A percentile compares a stretch with the other conserved stretches of the same genome.
Evolutionary conservation across 1,284 basidiomycete species (phyloP).

Genomic region (Trametes versicolor): DNA sequence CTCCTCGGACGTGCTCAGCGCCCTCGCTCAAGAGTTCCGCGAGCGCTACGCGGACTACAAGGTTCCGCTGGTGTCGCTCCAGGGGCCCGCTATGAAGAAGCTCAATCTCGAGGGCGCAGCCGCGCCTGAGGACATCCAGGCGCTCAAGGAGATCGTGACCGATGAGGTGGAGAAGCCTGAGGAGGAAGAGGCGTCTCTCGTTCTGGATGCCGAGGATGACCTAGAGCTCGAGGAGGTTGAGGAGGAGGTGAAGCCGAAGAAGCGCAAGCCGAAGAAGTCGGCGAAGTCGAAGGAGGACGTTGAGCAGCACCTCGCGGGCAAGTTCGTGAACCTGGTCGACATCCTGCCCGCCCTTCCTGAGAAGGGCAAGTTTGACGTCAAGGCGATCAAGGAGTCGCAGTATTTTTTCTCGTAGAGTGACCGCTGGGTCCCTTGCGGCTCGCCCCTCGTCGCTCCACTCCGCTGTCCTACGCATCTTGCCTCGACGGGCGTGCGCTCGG

Average conservation of each 20-base stretch:
- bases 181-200: constrained; percentile 27
- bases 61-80: constrained; percentile 71
- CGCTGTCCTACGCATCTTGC: background rate
- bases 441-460: background rate
- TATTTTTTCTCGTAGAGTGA: constrained; percentile 90
- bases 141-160: constrained; percentile 23
- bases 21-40: constrained; percentile 75
- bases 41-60: constrained; percentile 82
- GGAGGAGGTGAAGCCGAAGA: constrained; percentile 21
- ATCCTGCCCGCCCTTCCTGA: constrained; percentile 86
- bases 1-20: constrained; percentile 82
- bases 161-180: constrained; percentile 20
- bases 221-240: constrained; percentile 28
- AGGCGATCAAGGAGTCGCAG: constrained; percentile 80
- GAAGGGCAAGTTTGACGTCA: constrained; percentile 91
- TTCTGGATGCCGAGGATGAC: constrained; percentile 20
- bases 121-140: constrained; percentile 27
- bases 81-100: constrained; percentile 48
- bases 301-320: constrained; percentile 41
- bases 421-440: background rate
- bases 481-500: background rate
- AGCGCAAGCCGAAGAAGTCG: constrained; percentile 15
- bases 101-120: constrained; percentile 39
- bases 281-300: constrained; percentile 33
- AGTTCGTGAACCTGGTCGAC: constrained; percentile 82